phyloP scores from a whole-genome alignment of 371 early-diverging fungal genomes.

The Pancytospora philotis region DNA sequence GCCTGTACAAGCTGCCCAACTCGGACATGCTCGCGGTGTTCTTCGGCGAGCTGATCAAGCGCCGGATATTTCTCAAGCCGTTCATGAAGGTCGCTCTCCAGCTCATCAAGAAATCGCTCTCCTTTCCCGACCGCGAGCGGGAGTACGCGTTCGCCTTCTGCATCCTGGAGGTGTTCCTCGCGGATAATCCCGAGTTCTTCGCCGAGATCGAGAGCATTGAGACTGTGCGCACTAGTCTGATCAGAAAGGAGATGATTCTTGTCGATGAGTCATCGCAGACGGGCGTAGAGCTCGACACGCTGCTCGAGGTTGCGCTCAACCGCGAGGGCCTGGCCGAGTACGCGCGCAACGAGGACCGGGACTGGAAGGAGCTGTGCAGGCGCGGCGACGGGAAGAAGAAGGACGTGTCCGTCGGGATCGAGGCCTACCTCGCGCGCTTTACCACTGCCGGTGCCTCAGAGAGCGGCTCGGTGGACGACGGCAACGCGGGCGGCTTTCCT shows the following conservation, averaged over 20 bases:
- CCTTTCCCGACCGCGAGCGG: slow-evolving; percentile 36
- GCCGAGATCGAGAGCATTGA: slow-evolving; percentile 41
- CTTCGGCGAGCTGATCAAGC: slow-evolving; percentile 50
- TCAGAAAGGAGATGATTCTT: slow-evolving; percentile 45
- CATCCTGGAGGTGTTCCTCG: slow-evolving; percentile 35
- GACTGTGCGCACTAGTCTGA: slow-evolving; percentile 27
- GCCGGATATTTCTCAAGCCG: slow-evolving; percentile 31
- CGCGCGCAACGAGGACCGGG: too few species aligned
- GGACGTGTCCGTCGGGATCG: too few species aligned
- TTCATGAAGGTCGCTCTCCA: slow-evolving; percentile 30
- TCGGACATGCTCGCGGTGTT: slow-evolving; percentile 36
- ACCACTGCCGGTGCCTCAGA: too few species aligned
- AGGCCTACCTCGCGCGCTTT: too few species aligned
- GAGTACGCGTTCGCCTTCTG: slow-evolving; percentile 50
- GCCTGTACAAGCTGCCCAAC: slow-evolving; percentile 36
- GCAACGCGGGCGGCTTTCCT: not conserved
- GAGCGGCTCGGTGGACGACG: too few species aligned
- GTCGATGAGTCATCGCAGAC: slow-evolving; percentile 33
- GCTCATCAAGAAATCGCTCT: slow-evolving; percentile 37
- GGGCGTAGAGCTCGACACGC: slow-evolving; percentile 4
- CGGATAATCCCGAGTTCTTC: slow-evolving; percentile 18
- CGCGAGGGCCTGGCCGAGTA: too few species aligned
- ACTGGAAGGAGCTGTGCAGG: too few species aligned
- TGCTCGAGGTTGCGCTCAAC: slow-evolving; percentile 14
- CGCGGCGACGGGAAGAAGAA: too few species aligned